phyloP scores from a whole-genome alignment of 2,329 filamentous ascomycete genomes.

The Cercospora sp. region DNA sequence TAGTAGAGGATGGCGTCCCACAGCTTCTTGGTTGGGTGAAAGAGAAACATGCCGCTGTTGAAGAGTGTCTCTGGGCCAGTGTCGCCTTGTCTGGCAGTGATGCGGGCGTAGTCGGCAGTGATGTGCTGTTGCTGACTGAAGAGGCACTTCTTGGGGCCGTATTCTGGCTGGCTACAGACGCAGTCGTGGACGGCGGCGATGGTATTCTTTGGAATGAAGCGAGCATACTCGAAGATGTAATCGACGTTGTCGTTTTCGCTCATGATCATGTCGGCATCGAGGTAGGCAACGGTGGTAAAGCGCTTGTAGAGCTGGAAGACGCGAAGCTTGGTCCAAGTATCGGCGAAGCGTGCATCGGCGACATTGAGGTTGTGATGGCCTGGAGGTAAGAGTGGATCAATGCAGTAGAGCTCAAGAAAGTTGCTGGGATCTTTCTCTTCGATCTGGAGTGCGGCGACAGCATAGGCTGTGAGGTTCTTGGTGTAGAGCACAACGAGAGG shows the following conservation, averaged over 20 bases:
- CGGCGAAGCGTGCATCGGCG: not conserved
- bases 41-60: constrained; percentile 56
- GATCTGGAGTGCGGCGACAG: constrained; percentile 44
- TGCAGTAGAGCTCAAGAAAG: constrained; percentile 35
- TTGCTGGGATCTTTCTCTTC: constrained; percentile 46
- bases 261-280: not conserved
- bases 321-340: not conserved
- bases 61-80: constrained; percentile 38
- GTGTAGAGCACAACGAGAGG: constrained; percentile 54
- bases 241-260: not conserved
- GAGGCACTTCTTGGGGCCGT: constrained; percentile 50
- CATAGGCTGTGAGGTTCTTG: constrained; percentile 42
- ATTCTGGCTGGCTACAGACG: constrained; percentile 48
- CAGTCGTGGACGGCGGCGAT: constrained; percentile 53
- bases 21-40: constrained; percentile 45
- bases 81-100: constrained; percentile 17
- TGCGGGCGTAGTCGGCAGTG: constrained; percentile 41
- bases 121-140: constrained; percentile 45
- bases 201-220: constrained; percentile 13
- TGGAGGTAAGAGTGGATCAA: not conserved
- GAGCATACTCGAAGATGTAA: not conserved
- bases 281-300: not conserved
- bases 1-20: constrained; percentile 44
- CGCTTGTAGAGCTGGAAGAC: not conserved
- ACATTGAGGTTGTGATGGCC: not conserved